Conservation (phyloP, 306 rosid species). For the Gastrolobium villosum region DNA sequence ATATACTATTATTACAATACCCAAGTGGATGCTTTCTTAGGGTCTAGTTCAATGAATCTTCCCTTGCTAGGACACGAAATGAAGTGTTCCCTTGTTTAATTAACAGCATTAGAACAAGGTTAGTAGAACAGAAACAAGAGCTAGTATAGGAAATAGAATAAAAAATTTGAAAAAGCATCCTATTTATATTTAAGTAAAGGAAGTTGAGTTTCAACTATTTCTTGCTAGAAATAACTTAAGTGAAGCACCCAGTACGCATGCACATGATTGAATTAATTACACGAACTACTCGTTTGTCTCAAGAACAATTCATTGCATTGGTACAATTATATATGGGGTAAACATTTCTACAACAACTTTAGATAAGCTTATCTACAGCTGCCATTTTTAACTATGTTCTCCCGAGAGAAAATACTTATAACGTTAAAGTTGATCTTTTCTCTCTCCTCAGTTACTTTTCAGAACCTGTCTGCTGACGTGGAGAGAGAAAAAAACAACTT, state of each 20-base stretch:
- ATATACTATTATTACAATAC: conserved; percentile 33
- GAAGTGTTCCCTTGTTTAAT: neutral
- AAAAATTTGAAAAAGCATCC: neutral
- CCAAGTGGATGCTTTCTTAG: conserved; percentile 46
- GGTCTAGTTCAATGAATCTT: no score
- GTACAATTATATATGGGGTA: no score
- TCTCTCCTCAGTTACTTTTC: no score
- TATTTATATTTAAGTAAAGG: neutral
- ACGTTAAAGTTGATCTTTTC: no score
- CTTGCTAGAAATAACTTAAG: conserved; percentile 1
- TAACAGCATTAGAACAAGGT: neutral
- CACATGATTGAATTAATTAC: conserved; percentile 3
- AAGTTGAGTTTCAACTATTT: conserved; percentile 8
- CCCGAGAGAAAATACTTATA: no score
- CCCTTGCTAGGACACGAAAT: neutral
- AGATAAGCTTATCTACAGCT: no score
- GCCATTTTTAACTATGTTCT: no score
- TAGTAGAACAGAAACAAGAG: neutral
- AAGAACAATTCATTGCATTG: neutral
- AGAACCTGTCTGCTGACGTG: no score
- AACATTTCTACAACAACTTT: no score
- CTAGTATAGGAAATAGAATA: neutral
- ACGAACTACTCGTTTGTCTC: neutral
- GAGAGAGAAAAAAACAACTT: no score
- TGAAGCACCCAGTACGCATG: conserved; percentile 3